phyloP scores from a whole-genome alignment of 2,329 filamentous ascomycete genomes.

The Colletotrichum australisinense region DNA sequence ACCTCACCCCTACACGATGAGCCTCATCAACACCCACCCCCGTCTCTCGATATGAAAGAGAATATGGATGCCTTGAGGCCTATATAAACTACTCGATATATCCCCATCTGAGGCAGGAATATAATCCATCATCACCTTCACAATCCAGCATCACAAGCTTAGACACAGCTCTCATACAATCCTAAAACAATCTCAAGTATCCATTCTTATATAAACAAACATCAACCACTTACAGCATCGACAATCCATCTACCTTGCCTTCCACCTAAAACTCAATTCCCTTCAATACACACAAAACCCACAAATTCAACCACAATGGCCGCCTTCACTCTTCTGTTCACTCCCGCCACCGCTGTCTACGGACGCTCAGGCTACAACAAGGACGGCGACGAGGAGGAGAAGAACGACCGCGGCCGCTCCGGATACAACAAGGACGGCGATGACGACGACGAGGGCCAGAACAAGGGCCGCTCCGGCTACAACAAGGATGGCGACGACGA shows the following conservation, averaged over 20 bases:
- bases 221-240: slow-evolving; percentile 36
- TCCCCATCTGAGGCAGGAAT: slow-evolving; percentile 7
- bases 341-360: slow-evolving; percentile 48
- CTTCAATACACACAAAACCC: slow-evolving; percentile 20
- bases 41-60: neutral
- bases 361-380: slow-evolving; percentile 58
- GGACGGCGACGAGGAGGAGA: slow-evolving; percentile 45
- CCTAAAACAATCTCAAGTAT: slow-evolving; percentile 2
- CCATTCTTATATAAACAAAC: slow-evolving; percentile 38
- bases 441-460: slow-evolving; percentile 46
- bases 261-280: neutral
- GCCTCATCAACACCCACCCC: slow-evolving; percentile 11
- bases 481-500: slow-evolving; percentile 56
- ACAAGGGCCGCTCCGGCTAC: slow-evolving; percentile 60
- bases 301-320: slow-evolving; percentile 47
- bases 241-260: slow-evolving; percentile 35
- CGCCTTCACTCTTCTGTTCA: slow-evolving; percentile 45
- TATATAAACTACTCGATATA: slow-evolving; percentile 30
- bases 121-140: slow-evolving; percentile 17
- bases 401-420: slow-evolving; percentile 49
- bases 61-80: slow-evolving; percentile 10
- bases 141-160: slow-evolving; percentile 18
- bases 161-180: slow-evolving; percentile 7
- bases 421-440: slow-evolving; percentile 53
- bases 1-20: slow-evolving; percentile 15